These are phyloP conservation scores for Tolypocladium album DNA, from an alignment of 2,329 filamentous ascomycete genomes.

Conservation along the genomic window DNA sequence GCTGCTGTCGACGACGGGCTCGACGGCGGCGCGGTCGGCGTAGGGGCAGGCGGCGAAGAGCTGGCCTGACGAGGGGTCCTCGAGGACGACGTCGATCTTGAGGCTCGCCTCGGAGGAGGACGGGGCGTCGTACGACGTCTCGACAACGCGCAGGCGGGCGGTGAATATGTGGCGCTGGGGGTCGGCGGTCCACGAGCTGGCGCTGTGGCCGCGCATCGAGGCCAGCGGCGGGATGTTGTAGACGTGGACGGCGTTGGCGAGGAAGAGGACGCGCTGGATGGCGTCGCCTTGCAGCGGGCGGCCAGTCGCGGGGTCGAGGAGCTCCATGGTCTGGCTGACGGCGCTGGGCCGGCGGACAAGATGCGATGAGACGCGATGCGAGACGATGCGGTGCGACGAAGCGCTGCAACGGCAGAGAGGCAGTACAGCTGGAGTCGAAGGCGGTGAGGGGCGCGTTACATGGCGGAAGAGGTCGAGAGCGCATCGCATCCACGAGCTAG, in stretches of 20 bases:
- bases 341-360: neutral
- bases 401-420: neutral
- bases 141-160: constrained; percentile 66
- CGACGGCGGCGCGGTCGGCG: constrained; percentile 52
- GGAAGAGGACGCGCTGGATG: constrained; percentile 77
- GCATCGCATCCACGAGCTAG: neutral
- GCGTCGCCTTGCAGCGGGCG: constrained; percentile 58
- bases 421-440: neutral
- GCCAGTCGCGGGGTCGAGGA: constrained; percentile 62
- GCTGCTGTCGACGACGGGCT: constrained; percentile 67
- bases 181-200: constrained; percentile 64
- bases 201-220: constrained; percentile 69
- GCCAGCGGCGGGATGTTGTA: constrained; percentile 78
- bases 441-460: neutral
- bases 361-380: neutral
- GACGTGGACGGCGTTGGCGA: constrained; percentile 65
- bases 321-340: constrained; percentile 37
- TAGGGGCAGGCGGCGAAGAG: constrained; percentile 82
- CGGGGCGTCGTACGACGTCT: constrained; percentile 48
- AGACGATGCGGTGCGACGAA: neutral
- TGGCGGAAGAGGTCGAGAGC: neutral
- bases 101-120: constrained; percentile 31
- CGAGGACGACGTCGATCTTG: constrained; percentile 66
- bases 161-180: constrained; percentile 74
- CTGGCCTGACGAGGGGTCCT: constrained; percentile 61